Evolutionary conservation across 148 eudicot species (phyloP).

Genomic region (Heliamphora exappendiculata): DNA sequence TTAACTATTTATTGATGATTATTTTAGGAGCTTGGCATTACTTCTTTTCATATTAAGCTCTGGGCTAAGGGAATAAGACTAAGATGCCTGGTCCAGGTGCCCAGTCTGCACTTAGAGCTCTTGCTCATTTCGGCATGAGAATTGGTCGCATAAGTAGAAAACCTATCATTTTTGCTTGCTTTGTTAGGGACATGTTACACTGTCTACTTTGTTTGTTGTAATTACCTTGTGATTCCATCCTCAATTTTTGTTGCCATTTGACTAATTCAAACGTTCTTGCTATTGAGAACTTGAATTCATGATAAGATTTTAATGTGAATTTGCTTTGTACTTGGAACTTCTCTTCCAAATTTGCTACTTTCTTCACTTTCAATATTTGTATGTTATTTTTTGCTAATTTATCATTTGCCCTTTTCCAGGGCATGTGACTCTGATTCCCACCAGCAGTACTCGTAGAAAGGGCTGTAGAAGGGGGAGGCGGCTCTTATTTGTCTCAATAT

Average conservation of each 20-base stretch:
- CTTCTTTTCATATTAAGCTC: slow-evolving; percentile 77
- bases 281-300: no score
- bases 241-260: no score
- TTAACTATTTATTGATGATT: background rate
- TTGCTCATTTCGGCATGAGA: slow-evolving; percentile 85
- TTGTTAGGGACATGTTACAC: no score
- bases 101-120: slow-evolving; percentile 78
- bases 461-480: slow-evolving; percentile 94
- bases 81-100: slow-evolving; percentile 97
- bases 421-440: slow-evolving; percentile 88
- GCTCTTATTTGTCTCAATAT: slow-evolving; percentile 32
- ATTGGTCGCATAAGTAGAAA: slow-evolving; percentile 72
- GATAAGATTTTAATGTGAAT: no score
- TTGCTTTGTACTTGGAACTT: no score
- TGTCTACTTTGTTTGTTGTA: no score
- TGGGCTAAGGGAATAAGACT: no score
- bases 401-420: slow-evolving; percentile 25
- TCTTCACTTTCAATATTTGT: no score
- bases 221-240: no score
- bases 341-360: background rate
- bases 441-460: slow-evolving; percentile 86
- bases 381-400: background rate
- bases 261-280: no score
- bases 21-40: slow-evolving; percentile 66
- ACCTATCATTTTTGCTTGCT: no score